Evolutionary conservation across 805 yeast genomes (phyloP), one percentile per base, ranked within the genome.

Genomic region (Wickerhamiella azyma): DNA sequence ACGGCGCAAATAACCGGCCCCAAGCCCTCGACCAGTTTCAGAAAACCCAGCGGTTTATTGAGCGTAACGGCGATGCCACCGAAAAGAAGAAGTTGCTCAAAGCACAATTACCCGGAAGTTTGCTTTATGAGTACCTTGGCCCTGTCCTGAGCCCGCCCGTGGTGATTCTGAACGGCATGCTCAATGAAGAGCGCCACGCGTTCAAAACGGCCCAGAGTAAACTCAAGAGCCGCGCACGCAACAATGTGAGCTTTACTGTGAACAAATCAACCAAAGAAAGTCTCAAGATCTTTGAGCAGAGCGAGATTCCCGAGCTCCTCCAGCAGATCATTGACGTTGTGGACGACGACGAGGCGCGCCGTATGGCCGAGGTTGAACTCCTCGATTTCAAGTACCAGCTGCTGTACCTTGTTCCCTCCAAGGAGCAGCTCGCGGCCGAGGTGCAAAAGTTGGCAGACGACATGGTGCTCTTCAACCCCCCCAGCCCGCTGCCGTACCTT

Each of bases 401-500:
- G 37, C 61, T 86, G 43, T 67, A 65, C 47, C 67, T 72, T 1
- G 66, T 75, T 30, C 85, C 92, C 0, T 45, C 48, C 0, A 59
- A 59, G 0, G 51, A 54, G 2, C 77, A 79, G 46, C 54, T 71
- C 24, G 65, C 66, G 9, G 53, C 55, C 1, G 70, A 72, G 24
- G 63, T 86, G 3, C 65, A 65, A 38, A 75, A 72, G 9, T 69
- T 76, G 71, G 75, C 76, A 0, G 78, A 76, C 11, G 94, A 81
- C 30, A 75, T 88, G 79, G 75, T 86, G 3, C 64, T 80, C 13
- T 75, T 89, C 13, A 72, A 75, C 35, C 74, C 79, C 18, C 69
- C 71, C 1, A 76, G 77, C 5, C 66, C 74, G 32, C 64, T 72
- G 26, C 84, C 86, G 6, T 55, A 39, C 29, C 49, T 51, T 36